Evolutionary conservation across 305 asterid species (phyloP).

Genomic region (Caryopteris hybrid): DNA sequence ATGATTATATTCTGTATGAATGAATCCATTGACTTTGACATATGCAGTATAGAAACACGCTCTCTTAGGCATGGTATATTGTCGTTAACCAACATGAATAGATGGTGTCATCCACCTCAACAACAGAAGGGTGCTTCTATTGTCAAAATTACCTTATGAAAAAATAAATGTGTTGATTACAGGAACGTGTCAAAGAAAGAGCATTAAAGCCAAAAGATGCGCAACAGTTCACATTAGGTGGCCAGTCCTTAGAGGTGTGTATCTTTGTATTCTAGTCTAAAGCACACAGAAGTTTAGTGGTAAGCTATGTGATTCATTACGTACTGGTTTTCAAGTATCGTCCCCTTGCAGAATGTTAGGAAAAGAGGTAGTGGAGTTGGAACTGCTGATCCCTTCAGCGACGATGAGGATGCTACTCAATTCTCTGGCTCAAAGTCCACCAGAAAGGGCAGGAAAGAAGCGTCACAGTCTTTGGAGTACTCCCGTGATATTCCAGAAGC

Average conservation of each 20-base stretch:
- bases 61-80: background rate
- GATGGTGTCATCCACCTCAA: slow-evolving; percentile 9
- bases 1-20: background rate
- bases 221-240: slow-evolving; percentile 50
- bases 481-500: slow-evolving; percentile 52
- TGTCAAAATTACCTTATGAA: background rate
- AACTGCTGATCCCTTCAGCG: slow-evolving; percentile 70
- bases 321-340: background rate
- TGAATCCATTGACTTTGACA: background rate
- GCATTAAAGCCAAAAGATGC: slow-evolving; percentile 48
- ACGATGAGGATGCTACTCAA: slow-evolving; percentile 65
- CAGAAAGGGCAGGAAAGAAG: slow-evolving; percentile 54
- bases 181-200: slow-evolving; percentile 89
- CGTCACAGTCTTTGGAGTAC: slow-evolving; percentile 57
- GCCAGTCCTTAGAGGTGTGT: slow-evolving; percentile 60
- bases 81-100: background rate
- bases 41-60: background rate
- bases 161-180: slow-evolving; percentile 25
- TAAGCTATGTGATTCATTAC: slow-evolving; percentile 7
- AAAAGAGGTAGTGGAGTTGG: slow-evolving; percentile 45
- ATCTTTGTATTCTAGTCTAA: slow-evolving; percentile 11
- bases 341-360: slow-evolving; percentile 37
- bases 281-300: background rate
- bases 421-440: slow-evolving; percentile 53
- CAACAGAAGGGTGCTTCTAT: background rate